phyloP scores from a whole-genome alignment of 2,329 filamentous ascomycete genomes.

The Stachybotrys elegans region DNA sequence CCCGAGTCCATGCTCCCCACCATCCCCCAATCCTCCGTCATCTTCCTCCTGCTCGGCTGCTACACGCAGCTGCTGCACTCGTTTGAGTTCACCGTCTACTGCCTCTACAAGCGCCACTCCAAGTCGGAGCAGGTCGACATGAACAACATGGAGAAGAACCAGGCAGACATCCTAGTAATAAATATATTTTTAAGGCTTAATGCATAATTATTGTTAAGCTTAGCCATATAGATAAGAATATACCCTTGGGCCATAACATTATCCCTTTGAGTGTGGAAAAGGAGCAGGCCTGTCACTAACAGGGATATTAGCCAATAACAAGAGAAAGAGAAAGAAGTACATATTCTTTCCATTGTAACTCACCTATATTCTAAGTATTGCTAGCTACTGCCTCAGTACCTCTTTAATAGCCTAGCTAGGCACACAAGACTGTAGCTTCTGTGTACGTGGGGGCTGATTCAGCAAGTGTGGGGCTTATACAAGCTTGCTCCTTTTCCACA shows the following conservation, averaged over 20 bases:
- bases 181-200: too few relatives aligned
- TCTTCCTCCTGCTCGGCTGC: slow-evolving; percentile 9
- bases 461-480: not conserved
- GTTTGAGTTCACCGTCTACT: slow-evolving; percentile 9
- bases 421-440: not conserved
- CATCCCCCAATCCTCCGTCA: slow-evolving; percentile 8
- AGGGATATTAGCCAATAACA: not conserved
- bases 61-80: slow-evolving; percentile 9
- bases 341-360: not conserved
- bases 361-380: not conserved
- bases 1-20: slow-evolving; percentile 2
- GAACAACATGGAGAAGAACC: not conserved
- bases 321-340: not conserved
- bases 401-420: not conserved
- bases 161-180: too few relatives aligned
- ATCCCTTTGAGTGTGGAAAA: not conserved
- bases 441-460: not conserved
- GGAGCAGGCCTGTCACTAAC: too few relatives aligned
- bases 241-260: too few relatives aligned
- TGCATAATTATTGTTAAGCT: too few relatives aligned
- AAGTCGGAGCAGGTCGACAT: not conserved
- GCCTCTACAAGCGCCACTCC: slow-evolving; percentile 6
- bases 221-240: too few relatives aligned
- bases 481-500: not conserved
- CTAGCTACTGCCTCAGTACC: not conserved